These are phyloP conservation scores for Polytrichum formosum DNA, from an alignment of 225 moss, liverwort and hornwort species.

Conservation along the genomic window DNA sequence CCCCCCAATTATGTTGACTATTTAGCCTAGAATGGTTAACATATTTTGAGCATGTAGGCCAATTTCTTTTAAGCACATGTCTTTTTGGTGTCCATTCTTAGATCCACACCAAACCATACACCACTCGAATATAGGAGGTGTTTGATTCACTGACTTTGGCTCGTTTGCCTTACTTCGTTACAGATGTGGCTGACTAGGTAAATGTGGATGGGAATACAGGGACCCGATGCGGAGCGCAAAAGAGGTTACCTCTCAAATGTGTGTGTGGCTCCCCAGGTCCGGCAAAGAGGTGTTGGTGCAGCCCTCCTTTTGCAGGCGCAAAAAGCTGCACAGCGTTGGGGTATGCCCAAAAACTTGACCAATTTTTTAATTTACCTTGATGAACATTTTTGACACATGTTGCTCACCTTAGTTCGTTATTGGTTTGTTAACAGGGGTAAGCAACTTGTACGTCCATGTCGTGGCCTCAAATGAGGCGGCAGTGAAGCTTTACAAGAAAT, in stretches of 20 bases:
- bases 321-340: conserved; percentile 45
- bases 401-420: background rate
- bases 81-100: too few species aligned
- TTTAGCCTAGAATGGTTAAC: too few species aligned
- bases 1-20: too few species aligned
- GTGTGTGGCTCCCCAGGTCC: conserved; percentile 52
- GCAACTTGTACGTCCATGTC: conserved; percentile 49
- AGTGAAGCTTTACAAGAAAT: conserved; percentile 42
- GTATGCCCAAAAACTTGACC: conserved; percentile 18
- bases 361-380: background rate
- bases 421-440: conserved; percentile 32
- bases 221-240: conserved; percentile 21
- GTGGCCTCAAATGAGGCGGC: conserved; percentile 52
- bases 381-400: too few species aligned
- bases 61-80: too few species aligned
- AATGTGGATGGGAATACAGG: conserved; percentile 18
- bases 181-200: too few species aligned
- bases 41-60: too few species aligned
- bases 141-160: too few species aligned
- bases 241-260: conserved; percentile 63
- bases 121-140: too few species aligned
- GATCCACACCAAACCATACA: too few species aligned
- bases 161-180: too few species aligned
- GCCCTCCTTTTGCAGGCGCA: conserved; percentile 51
- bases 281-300: conserved; percentile 57